Evolutionary conservation across 2,329 filamentous ascomycete genomes (phyloP).

Genomic region (Capronia coronata): DNA sequence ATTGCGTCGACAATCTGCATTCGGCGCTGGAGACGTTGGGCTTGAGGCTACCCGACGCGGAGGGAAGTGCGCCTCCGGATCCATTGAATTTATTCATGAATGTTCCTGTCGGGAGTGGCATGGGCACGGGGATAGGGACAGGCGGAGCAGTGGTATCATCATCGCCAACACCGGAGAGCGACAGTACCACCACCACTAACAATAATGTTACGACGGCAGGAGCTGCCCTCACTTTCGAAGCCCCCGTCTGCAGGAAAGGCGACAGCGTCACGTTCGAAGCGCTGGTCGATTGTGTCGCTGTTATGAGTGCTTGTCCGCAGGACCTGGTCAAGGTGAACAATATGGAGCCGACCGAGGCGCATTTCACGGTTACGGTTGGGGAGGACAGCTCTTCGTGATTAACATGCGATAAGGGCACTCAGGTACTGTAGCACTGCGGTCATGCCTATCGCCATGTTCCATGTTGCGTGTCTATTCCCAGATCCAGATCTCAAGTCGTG

Average conservation of each 20-base stretch:
- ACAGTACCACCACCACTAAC: background rate
- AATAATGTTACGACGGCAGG: slow-evolving; percentile 14
- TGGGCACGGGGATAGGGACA: background rate
- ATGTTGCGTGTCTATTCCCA: too few species aligned
- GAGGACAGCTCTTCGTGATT: too few species aligned
- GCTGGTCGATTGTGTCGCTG: slow-evolving; percentile 35
- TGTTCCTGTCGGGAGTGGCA: slow-evolving; percentile 30
- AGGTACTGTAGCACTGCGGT: too few species aligned
- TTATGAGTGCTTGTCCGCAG: slow-evolving; percentile 41
- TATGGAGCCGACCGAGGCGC: slow-evolving; percentile 33
- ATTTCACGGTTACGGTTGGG: slow-evolving; percentile 27
- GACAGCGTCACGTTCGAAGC: slow-evolving; percentile 35
- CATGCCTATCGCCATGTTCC: too few species aligned
- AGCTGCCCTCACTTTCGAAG: slow-evolving; percentile 32
- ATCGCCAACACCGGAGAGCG: too few species aligned
- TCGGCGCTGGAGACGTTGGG: slow-evolving; percentile 24
- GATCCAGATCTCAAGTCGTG: too few species aligned
- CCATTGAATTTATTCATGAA: slow-evolving; percentile 45
- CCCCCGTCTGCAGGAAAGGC: slow-evolving; percentile 34
- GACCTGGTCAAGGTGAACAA: slow-evolving; percentile 37
- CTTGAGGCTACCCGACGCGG: too few species aligned
- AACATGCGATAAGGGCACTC: too few species aligned
- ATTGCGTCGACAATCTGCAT: slow-evolving; percentile 39
- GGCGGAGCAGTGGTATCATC: too few species aligned
- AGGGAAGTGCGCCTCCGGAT: slow-evolving; percentile 32